phyloP scores from a whole-genome alignment of 83 land plant species.

The Larix sibirica region DNA sequence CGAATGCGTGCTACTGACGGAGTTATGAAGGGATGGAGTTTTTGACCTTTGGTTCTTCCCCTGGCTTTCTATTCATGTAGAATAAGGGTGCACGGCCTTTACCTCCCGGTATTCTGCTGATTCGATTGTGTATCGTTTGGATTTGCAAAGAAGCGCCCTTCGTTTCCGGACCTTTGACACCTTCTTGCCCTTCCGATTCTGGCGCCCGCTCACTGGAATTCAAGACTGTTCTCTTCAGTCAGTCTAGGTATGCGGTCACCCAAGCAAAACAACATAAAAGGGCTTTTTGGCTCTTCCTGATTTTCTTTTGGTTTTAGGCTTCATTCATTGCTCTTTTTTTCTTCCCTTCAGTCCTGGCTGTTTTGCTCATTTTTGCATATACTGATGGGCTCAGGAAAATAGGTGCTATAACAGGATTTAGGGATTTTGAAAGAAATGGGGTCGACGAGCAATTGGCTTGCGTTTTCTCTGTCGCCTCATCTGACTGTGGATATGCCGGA shows the following conservation, averaged over 20 bases:
- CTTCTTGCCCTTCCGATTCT: background rate
- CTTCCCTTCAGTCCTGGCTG: background rate
- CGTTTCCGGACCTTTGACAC: background rate
- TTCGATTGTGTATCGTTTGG: background rate
- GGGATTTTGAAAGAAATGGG: conserved; percentile 19
- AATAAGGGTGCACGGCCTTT: background rate
- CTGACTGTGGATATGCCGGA: conserved; percentile 22
- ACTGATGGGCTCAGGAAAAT: background rate
- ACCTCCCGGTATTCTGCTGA: background rate
- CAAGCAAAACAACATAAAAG: background rate
- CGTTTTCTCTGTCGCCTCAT: conserved; percentile 60
- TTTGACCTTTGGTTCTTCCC: conserved; percentile 7
- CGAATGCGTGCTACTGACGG: conserved; percentile 13
- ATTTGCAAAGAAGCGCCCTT: conserved; percentile 1
- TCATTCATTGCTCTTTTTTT: background rate
- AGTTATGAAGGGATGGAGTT: background rate
- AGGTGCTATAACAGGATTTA: too few relatives aligned
- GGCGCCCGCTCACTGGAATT: too few relatives aligned
- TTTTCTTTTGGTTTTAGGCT: background rate
- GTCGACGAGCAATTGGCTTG: conserved; percentile 59
- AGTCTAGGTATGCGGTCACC: conserved; percentile 11
- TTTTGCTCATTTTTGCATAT: background rate
- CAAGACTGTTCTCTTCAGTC: too few relatives aligned
- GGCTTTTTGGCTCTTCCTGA: background rate
- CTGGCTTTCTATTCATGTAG: background rate